Evolutionary conservation across 768 basidiomycete genomes (phyloP).

Genomic region (Termitomyces sp.): DNA sequence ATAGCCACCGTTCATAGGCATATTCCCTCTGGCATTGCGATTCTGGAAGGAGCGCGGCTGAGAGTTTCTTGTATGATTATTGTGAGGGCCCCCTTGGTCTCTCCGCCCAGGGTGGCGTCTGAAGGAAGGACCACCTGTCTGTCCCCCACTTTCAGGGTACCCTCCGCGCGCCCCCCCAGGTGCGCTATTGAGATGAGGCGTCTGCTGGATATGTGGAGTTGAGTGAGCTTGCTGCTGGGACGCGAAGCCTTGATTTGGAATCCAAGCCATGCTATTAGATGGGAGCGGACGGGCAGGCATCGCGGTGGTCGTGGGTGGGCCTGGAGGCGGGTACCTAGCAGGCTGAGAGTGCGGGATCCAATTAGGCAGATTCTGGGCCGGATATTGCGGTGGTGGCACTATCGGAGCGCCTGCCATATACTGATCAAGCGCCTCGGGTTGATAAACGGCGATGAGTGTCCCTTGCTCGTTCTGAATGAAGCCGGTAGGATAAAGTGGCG

Average conservation of each 20-base stretch:
- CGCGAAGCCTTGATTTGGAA: slow-evolving; percentile 15
- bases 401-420: slow-evolving; percentile 50
- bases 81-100: slow-evolving; percentile 18
- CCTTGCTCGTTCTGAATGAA: slow-evolving; percentile 74
- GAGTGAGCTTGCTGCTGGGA: slow-evolving; percentile 10
- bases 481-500: slow-evolving; percentile 59
- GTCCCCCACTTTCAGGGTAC: slow-evolving; percentile 15
- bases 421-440: slow-evolving; percentile 62
- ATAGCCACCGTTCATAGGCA: slow-evolving; percentile 17
- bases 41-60: slow-evolving; percentile 17
- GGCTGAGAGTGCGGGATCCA: slow-evolving; percentile 29
- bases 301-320: slow-evolving; percentile 18
- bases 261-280: slow-evolving; percentile 18
- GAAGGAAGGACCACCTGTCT: slow-evolving; percentile 9
- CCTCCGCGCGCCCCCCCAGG: slow-evolving; percentile 13
- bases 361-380: slow-evolving; percentile 20
- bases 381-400: slow-evolving; percentile 16
- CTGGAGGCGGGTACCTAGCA: slow-evolving; percentile 20
- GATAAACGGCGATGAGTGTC: slow-evolving; percentile 66
- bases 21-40: slow-evolving; percentile 21
- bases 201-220: slow-evolving; percentile 10
- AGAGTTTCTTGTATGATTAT: slow-evolving; percentile 16
- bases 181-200: slow-evolving; percentile 10
- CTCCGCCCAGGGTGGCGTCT: slow-evolving; percentile 21
- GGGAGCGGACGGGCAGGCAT: slow-evolving; percentile 17